Evolutionary conservation across 345 rosid genomes (phyloP).

Genomic region (Syzygium grande): DNA sequence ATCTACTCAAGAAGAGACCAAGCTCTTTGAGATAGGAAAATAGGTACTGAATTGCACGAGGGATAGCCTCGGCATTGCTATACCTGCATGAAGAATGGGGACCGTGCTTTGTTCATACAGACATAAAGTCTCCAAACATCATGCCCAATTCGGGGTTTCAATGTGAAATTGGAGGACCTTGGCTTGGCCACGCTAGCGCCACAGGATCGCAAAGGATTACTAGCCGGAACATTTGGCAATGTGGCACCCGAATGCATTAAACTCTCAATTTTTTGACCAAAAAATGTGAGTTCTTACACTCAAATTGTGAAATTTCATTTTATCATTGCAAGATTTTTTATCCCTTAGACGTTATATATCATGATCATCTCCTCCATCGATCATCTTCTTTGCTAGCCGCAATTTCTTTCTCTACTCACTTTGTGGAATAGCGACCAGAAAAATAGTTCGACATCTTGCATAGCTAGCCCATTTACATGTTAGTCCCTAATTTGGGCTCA

Average conservation of each 20-base stretch:
- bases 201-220: background rate
- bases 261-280: background rate
- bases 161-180: background rate
- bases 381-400: background rate
- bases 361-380: background rate
- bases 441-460: background rate
- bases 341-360: background rate
- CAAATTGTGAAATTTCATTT: background rate
- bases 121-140: background rate
- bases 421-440: too few relatives aligned
- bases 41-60: background rate
- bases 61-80: background rate
- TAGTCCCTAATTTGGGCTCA: background rate
- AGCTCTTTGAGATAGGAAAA: background rate
- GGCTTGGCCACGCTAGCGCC: background rate
- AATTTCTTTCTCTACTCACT: too few relatives aligned
- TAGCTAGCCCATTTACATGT: background rate
- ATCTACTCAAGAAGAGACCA: background rate
- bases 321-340: background rate
- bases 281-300: background rate
- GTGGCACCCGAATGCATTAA: fast-evolving
- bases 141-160: fast-evolving
- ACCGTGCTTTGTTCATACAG: fast-evolving
- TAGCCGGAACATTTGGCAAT: background rate
- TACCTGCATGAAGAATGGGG: background rate